Base-by-base conservation (phyloP, 768 basidiomycete genomes). In the Daedalea quercina region DNA sequence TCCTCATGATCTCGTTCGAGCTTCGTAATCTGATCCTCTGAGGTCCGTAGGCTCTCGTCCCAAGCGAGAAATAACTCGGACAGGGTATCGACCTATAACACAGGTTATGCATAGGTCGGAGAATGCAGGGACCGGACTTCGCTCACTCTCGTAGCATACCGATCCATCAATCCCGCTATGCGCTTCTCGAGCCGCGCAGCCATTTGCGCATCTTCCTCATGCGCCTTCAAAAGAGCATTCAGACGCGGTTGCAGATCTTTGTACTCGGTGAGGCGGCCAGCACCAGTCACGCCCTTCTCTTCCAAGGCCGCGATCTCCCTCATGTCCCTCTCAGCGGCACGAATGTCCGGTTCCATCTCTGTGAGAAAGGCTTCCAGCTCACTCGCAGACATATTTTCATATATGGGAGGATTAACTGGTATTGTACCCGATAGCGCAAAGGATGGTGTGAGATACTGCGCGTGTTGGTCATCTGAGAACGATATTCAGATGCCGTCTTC, bases 51-150 rank as follows among this genome's bases (percentile, higher is more conserved):
- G 0, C 82, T 76, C 53, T 91, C 87, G 57, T 92, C 88, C 90
- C 90, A 93, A 13, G 79, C 79, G 7, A 93, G 85, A 55, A 93
- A 92, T 20, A 92, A 71, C 57, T 91, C 89, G 12, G 90, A 92
- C 1, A 92, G 73, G 1, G 81, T 79, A 61, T 90, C 90, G 9
- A 90, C 82, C 90, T 91, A 31, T 4, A 31, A 11, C 51, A 37
- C 22, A n/a, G 23, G 53, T 17, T 26, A 48, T 13, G 40, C 3
- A 43, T 54, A 11, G 37, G 37, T 15, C 20, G 51, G 11, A 41
- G 31, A 9, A 19, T 12, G 26, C 3, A 33, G 42, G n/a, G 35
- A 45, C 8, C 19, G 35, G 42, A 45, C 2, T 8, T 44, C 12
- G 67, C 81, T 49, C 57, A 89, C 88, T 65, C 86, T 84, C 8